Evolutionary conservation across 2,329 filamentous ascomycete genomes (phyloP).

Genomic region (Ophiostoma fasciatum): DNA sequence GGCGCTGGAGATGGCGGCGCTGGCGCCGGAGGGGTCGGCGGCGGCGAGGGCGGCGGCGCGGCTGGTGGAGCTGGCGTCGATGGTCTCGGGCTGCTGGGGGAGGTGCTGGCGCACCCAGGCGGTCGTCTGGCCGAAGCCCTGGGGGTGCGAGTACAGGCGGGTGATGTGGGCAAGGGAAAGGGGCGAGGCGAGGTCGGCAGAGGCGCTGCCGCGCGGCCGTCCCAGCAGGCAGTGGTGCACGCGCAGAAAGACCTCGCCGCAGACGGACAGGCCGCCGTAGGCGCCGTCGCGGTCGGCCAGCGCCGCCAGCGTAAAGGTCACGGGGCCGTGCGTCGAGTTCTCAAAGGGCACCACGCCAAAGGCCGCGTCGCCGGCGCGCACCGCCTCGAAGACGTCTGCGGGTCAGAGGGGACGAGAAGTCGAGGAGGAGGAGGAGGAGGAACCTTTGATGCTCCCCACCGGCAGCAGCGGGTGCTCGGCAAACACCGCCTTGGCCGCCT

Average conservation of each 20-base stretch:
- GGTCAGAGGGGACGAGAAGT: neutral
- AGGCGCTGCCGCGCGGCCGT: slow-evolving; percentile 10
- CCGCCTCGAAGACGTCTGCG: slow-evolving; percentile 62
- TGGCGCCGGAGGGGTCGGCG: slow-evolving; percentile 40
- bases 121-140: slow-evolving; percentile 75
- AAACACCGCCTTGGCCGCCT: slow-evolving; percentile 27
- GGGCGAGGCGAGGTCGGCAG: slow-evolving; percentile 22
- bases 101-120: slow-evolving; percentile 56
- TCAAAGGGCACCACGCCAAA: slow-evolving; percentile 87
- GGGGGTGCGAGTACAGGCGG: slow-evolving; percentile 81
- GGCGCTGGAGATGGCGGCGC: slow-evolving; percentile 64
- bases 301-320: slow-evolving; percentile 79
- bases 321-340: slow-evolving; percentile 88
- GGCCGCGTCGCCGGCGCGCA: slow-evolving; percentile 49
- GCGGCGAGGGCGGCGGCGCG: slow-evolving; percentile 66
- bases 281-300: slow-evolving; percentile 56
- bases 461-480: slow-evolving; percentile 32
- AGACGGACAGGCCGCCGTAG: slow-evolving; percentile 58
- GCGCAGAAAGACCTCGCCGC: slow-evolving; percentile 70
- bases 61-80: slow-evolving; percentile 77
- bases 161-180: slow-evolving; percentile 45
- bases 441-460: slow-evolving; percentile 34
- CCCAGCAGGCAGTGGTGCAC: slow-evolving; percentile 83
- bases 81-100: slow-evolving; percentile 46
- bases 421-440: neutral